Percentiles rank a stretch among this genome's conserved stretches.
phyloP scores from a whole-genome alignment of 2,329 filamentous ascomycete species.

The Paracoccidioides brasiliensis region DNA sequence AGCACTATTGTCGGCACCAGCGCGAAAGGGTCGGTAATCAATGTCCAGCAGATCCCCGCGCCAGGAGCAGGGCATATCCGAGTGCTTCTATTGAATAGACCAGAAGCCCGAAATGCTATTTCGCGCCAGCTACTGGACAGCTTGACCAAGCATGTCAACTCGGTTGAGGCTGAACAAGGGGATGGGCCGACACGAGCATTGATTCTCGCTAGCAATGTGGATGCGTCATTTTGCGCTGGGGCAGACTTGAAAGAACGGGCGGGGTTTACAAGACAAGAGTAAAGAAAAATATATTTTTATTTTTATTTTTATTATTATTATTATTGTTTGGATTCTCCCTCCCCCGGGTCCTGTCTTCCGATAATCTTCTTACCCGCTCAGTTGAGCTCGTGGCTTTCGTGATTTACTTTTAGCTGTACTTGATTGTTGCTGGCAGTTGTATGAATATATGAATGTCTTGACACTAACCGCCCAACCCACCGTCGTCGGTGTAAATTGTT shows the following conservation, averaged over 20 bases:
- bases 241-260: constrained; percentile 85
- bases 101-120: constrained; percentile 77
- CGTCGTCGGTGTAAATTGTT: constrained; percentile 2
- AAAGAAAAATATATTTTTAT: too few relatives aligned
- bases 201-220: constrained; percentile 72
- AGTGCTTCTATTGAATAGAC: constrained; percentile 76
- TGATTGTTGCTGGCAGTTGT: constrained; percentile 3
- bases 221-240: constrained; percentile 81
- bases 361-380: neutral
- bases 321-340: too few relatives aligned
- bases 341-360: too few relatives aligned
- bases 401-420: neutral
- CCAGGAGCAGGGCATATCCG: constrained; percentile 73
- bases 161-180: constrained; percentile 49
- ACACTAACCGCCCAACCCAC: neutral
- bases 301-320: too few relatives aligned
- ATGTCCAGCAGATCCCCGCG: constrained; percentile 61
- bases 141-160: constrained; percentile 58
- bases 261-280: constrained; percentile 68
- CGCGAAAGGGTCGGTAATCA: constrained; percentile 37
- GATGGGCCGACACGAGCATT: constrained; percentile 59
- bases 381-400: neutral
- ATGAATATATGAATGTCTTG: neutral
- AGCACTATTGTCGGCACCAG: constrained; percentile 22
- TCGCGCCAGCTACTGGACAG: constrained; percentile 62